These are phyloP conservation scores for Alternaria solani DNA, from an alignment of 2,329 filamentous ascomycete genomes.

Conservation along the genomic window DNA sequence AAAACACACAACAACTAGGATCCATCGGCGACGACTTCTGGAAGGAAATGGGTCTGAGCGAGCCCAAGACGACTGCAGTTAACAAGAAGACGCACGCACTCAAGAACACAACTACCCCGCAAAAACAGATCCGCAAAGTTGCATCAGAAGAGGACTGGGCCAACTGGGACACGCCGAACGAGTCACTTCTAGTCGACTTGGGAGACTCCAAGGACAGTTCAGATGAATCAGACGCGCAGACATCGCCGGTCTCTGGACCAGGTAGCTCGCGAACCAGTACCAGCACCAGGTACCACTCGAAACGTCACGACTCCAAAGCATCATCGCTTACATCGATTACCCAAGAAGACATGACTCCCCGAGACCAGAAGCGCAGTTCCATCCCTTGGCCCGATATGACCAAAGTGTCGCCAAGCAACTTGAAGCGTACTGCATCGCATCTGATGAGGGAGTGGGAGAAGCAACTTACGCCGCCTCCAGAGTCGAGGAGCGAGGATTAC, in stretches of 20 bases:
- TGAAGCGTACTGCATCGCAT: slow-evolving; percentile 83
- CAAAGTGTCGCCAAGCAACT: slow-evolving; percentile 75
- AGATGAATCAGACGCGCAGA: slow-evolving; percentile 59
- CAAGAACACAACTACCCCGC: slow-evolving; percentile 49
- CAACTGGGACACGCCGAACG: slow-evolving; percentile 62
- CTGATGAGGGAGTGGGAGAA: slow-evolving; percentile 94
- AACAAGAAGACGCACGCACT: slow-evolving; percentile 52
- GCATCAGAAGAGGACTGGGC: slow-evolving; percentile 64
- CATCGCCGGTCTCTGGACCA: slow-evolving; percentile 50
- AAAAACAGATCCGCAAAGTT: slow-evolving; percentile 43
- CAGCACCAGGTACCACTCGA: slow-evolving; percentile 60
- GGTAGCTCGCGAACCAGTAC: slow-evolving; percentile 64
- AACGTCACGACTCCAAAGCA: slow-evolving; percentile 51
- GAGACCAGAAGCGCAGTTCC: slow-evolving; percentile 49
- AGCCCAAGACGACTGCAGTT: slow-evolving; percentile 45
- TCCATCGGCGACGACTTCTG: slow-evolving; percentile 55
- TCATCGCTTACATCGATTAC: slow-evolving; percentile 43
- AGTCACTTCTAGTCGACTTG: slow-evolving; percentile 43
- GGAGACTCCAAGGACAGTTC: slow-evolving; percentile 53
- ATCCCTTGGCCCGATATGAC: slow-evolving; percentile 74
- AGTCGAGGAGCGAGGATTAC: slow-evolving; percentile 42
- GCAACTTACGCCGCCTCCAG: slow-evolving; percentile 65
- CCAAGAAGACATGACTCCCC: slow-evolving; percentile 25
- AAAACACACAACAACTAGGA: slow-evolving; percentile 36
- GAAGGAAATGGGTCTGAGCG: slow-evolving; percentile 53